Percentiles rank a stretch among this genome's conserved stretches.
Evolutionary conservation across 2,329 filamentous ascomycete genomes (phyloP).

Genomic region (Zymoseptoria tritici): DNA sequence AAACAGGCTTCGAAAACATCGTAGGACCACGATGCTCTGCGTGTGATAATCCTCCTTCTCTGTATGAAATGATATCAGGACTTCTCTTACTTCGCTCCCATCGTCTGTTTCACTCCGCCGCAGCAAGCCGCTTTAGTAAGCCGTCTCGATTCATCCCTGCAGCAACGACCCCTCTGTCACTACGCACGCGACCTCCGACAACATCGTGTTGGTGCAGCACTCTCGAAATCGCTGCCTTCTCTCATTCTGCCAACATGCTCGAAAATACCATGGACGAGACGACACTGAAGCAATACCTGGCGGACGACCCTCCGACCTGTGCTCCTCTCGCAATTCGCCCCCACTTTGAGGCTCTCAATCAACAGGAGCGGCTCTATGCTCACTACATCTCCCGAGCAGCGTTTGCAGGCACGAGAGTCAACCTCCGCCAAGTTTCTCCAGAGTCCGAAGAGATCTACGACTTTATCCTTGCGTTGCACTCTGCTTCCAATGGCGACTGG

Average conservation of each 20-base stretch:
- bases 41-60: not conserved
- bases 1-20: not conserved
- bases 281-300: constrained; percentile 64
- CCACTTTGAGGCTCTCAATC: constrained; percentile 68
- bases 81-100: not conserved
- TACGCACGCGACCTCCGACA: not conserved
- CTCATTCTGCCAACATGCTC: constrained; percentile 10
- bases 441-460: constrained; percentile 49
- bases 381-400: constrained; percentile 58
- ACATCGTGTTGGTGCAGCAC: not conserved
- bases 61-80: not conserved
- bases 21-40: not conserved
- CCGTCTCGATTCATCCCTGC: not conserved
- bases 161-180: not conserved
- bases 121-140: not conserved
- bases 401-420: constrained; percentile 44
- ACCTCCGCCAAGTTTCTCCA: constrained; percentile 46
- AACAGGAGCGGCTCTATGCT: constrained; percentile 56
- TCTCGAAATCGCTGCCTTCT: not conserved
- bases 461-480: constrained; percentile 46
- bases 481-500: constrained; percentile 40
- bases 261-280: constrained; percentile 34
- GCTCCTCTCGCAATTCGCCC: constrained; percentile 85
- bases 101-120: not conserved
- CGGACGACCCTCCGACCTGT: constrained; percentile 81